Evolutionary conservation across 78 protist genomes (phyloP).

Genomic region (Trichosphaerium sp.): DNA sequence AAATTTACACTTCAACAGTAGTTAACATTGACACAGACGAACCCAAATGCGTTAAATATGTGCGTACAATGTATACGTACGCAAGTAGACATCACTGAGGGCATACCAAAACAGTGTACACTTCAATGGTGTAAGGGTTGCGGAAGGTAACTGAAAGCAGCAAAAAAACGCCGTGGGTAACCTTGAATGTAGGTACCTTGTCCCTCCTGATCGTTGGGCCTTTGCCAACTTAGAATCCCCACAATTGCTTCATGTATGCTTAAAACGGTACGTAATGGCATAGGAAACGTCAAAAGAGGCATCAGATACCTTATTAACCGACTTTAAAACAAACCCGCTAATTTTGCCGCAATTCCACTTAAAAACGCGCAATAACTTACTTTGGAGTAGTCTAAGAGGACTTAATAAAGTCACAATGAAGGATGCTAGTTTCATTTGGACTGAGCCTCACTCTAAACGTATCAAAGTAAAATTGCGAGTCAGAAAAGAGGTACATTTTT

Average conservation of each 20-base stretch:
- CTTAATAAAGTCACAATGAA: constrained; percentile 75
- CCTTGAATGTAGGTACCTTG: constrained; percentile 15
- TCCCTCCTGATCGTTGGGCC: constrained; percentile 81
- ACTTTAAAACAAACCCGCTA: background rate
- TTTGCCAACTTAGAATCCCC: constrained; percentile 73
- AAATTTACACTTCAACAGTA: too few relatives aligned
- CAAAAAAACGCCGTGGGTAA: background rate
- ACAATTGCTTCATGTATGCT: constrained; percentile 85
- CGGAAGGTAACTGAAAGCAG: constrained; percentile 47
- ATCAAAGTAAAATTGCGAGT: constrained; percentile 84
- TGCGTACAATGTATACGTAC: constrained; percentile 90
- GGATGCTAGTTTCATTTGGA: constrained; percentile 98
- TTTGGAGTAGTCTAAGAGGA: constrained; percentile 51
- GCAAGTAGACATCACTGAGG: constrained; percentile 91
- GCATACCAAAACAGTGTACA: constrained; percentile 72
- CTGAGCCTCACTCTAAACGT: constrained; percentile 97
- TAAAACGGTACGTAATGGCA: constrained; percentile 39
- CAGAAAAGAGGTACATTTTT: constrained; percentile 73
- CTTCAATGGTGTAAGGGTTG: constrained; percentile 86
- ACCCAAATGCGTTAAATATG: constrained; percentile 94
- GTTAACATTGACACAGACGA: too few relatives aligned
- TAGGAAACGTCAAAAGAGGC: too few relatives aligned
- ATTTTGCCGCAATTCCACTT: background rate
- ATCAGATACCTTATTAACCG: background rate
- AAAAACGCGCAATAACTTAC: background rate